phyloP scores from a whole-genome alignment of 305 asterid species.

The Fraxinus platypoda region DNA sequence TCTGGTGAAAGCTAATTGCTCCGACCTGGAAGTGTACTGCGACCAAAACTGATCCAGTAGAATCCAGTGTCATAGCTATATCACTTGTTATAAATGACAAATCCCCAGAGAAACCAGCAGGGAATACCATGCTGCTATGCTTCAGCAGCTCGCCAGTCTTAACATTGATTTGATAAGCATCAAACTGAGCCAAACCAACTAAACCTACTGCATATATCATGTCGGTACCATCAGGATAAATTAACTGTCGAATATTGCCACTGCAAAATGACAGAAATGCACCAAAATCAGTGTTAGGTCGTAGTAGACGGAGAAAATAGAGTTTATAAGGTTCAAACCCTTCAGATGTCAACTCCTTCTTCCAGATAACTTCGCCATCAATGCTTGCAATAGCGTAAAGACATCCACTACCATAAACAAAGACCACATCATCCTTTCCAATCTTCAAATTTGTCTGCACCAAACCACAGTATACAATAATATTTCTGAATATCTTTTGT shows the following conservation, averaged over 20 bases:
- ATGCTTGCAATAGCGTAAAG: constrained; percentile 80
- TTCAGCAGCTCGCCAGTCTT: constrained; percentile 70
- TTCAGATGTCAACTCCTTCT: constrained; percentile 52
- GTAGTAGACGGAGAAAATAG: background rate
- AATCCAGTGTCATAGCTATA: constrained; percentile 70
- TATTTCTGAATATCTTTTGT: background rate
- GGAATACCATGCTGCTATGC: constrained; percentile 46
- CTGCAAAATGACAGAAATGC: constrained; percentile 48
- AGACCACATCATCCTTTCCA: constrained; percentile 59
- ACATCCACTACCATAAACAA: constrained; percentile 71
- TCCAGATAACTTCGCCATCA: constrained; percentile 90
- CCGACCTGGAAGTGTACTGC: constrained; percentile 57
- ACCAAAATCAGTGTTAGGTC: constrained; percentile 16
- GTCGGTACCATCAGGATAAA: constrained; percentile 67
- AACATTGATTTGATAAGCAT: constrained; percentile 54
- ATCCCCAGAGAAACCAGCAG: constrained; percentile 81
- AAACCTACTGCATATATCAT: constrained; percentile 63
- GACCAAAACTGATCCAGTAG: constrained; percentile 62
- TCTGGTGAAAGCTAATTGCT: constrained; percentile 57
- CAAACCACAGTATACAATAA: constrained; percentile 21
- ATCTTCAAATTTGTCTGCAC: constrained; percentile 64
- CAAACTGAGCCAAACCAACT: constrained; percentile 52
- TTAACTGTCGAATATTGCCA: constrained; percentile 51
- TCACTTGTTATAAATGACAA: constrained; percentile 55
- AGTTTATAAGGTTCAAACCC: constrained; percentile 33